Base-by-base conservation (phyloP, 1,284 basidiomycete species). In the Cutaneotrichosporon curvatum region DNA sequence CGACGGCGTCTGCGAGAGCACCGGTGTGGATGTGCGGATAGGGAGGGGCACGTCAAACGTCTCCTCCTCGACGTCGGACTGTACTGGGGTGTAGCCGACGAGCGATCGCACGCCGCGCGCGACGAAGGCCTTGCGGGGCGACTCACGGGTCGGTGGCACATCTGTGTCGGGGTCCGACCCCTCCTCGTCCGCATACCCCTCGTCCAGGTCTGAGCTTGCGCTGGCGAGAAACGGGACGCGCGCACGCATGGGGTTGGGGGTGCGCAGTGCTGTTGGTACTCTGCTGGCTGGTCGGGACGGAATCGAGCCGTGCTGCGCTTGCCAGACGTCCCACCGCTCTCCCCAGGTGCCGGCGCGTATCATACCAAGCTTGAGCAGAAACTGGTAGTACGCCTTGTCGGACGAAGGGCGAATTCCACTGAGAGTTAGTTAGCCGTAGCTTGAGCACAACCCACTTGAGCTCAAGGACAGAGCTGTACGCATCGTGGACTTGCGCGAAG, bases 291-390 rank as follows among this genome's bases (percentile, higher is more conserved):
- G 9, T 12, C 12, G 25, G 8, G 25, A 28, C 25, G n/a, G n/a
- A n/a, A 28, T 28, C 25, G n/a, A n/a, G 15, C 11, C 18, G 21
- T 37, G 39, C 28, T 34, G 39, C 43, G 37, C n/a, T 51, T 47
- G 49, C 66, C 63, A 71, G 11, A 65, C 48, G 20, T 64, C 60
- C 69, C 69, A 71, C 48, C 62, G 58, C 45, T 67, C 64, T 4
- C 65, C 68, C 68, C 68, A 71, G 23, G 64, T 66, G n/a, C 54
- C 37, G 1, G 67, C 70, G 21, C 63, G 58, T 14, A 70, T 60
- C 38, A 66, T 59, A n/a, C 67, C 67, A 4, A 72, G 56, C 51
- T 70, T 68, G 28, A 72, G 58, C 11, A 72, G 59, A 41, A 72
- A 70, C 43, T 65, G 62, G 53, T 70, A 72, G 52, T 70, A 68